A percentile compares a stretch with the other conserved stretches of the same genome.
Evolutionary conservation across 2,329 filamentous ascomycete species (phyloP).

Genomic region (Beauveria asiatica): DNA sequence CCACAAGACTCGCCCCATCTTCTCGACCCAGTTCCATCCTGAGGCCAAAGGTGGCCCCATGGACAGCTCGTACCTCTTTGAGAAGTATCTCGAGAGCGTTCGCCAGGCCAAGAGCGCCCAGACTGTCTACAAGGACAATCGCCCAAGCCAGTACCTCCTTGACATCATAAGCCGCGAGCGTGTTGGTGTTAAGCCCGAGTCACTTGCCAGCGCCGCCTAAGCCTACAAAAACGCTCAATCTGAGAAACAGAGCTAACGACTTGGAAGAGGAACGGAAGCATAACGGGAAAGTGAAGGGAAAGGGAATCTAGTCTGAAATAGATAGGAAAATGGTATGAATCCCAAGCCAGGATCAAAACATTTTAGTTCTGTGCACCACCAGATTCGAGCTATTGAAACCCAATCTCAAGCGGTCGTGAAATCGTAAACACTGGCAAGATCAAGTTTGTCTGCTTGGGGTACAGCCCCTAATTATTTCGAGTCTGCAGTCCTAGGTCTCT

Average conservation of each 20-base stretch:
- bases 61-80: constrained; percentile 92
- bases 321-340: no score
- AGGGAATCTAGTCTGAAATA: background rate
- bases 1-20: constrained; percentile 91
- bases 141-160: constrained; percentile 77
- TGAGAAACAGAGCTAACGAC: background rate
- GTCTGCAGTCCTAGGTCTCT: background rate
- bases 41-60: constrained; percentile 96
- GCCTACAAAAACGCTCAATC: background rate
- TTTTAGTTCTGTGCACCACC: background rate
- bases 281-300: no score
- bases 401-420: no score
- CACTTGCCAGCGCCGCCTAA: constrained; percentile 5
- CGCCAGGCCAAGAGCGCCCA: constrained; percentile 81
- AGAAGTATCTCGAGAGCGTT: constrained; percentile 89
- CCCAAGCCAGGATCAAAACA: no score
- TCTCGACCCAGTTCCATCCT: constrained; percentile 97
- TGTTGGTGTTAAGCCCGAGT: constrained; percentile 68
- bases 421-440: background rate
- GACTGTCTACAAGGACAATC: constrained; percentile 72
- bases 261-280: background rate
- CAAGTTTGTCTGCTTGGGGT: background rate
- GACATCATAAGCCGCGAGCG: constrained; percentile 91
- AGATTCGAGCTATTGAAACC: no score
- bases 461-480: background rate